phyloP scores from a whole-genome alignment of 2,329 filamentous ascomycete genomes.

The Drechslerella coelobrocha region DNA sequence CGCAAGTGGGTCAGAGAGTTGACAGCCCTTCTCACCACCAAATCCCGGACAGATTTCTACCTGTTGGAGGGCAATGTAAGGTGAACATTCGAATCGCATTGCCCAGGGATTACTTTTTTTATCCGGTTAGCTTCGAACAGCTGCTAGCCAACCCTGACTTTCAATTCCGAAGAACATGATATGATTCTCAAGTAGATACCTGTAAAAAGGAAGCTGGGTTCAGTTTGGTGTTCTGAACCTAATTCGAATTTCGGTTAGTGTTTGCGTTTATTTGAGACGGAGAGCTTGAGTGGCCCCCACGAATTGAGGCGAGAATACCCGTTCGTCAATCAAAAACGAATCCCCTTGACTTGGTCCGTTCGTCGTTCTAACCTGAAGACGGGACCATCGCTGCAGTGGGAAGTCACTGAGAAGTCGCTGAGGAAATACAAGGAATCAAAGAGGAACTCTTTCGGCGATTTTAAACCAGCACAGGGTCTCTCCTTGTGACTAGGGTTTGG shows the following conservation, averaged over 20 bases:
- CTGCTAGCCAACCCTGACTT: no score
- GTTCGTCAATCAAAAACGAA: conserved; percentile 19
- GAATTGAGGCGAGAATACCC: conserved; percentile 48
- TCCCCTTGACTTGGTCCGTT: conserved; percentile 14
- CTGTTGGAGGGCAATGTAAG: neutral
- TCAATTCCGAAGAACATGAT: no score
- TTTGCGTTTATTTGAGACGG: no score
- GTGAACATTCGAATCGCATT: neutral
- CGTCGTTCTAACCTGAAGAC: conserved; percentile 25
- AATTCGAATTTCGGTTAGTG: no score
- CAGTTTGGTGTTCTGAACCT: no score
- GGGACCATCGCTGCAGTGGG: no score
- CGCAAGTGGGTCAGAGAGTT: neutral
- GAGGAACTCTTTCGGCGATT: neutral
- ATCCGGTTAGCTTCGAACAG: neutral
- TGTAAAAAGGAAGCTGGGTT: no score
- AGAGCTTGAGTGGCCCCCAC: no score
- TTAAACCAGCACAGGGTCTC: neutral
- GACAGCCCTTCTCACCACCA: neutral
- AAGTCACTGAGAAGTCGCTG: no score
- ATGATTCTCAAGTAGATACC: no score
- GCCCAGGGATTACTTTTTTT: neutral
- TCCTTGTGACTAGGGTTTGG: neutral
- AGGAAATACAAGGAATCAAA: no score
- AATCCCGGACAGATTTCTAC: neutral